Evolutionary conservation across 257 asterid genomes (phyloP).

Genomic region (Capsicum chinense): DNA sequence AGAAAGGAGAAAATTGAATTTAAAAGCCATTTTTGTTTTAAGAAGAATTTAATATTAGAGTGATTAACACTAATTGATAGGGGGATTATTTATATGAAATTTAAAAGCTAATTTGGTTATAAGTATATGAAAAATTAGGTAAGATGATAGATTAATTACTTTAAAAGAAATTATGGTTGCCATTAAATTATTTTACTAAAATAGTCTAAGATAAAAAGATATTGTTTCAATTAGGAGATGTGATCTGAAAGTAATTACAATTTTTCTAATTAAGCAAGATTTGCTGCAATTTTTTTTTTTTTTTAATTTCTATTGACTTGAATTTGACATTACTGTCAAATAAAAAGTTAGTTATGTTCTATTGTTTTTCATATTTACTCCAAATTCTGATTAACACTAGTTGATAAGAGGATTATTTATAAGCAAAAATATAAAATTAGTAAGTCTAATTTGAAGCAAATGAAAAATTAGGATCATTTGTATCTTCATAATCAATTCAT

Average conservation of each 20-base stretch:
- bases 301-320: too few relatives aligned
- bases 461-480: too few relatives aligned
- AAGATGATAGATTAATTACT: too few relatives aligned
- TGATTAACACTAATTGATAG: neutral
- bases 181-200: neutral
- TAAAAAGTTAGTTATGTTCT: too few relatives aligned
- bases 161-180: neutral
- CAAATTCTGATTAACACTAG: too few relatives aligned
- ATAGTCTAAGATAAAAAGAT: neutral
- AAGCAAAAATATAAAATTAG: too few relatives aligned
- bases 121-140: neutral
- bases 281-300: neutral
- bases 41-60: neutral
- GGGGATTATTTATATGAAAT: neutral
- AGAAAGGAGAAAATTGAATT: neutral
- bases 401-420: too few relatives aligned
- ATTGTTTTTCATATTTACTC: too few relatives aligned
- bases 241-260: neutral
- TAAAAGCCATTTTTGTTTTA: conserved; percentile 18
- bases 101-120: neutral
- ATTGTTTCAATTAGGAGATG: neutral
- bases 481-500: too few relatives aligned
- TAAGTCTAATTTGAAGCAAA: too few relatives aligned
- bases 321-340: too few relatives aligned
- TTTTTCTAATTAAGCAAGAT: neutral